Conservation (phyloP, 2,329 filamentous ascomycete species). For the Calonectria fujianensis region DNA sequence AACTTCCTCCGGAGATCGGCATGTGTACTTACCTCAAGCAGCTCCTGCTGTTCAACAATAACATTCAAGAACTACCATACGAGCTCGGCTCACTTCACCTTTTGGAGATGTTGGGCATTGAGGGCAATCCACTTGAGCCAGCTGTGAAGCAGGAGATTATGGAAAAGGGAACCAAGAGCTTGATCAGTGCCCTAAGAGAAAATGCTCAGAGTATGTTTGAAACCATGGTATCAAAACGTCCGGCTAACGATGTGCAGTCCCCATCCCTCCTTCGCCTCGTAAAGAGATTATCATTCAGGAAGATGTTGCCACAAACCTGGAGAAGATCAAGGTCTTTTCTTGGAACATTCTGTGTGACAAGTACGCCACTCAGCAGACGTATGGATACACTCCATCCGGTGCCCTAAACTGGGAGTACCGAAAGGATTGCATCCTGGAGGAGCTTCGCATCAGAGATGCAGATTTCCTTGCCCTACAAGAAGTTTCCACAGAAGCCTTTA, state of each 20-base stretch:
- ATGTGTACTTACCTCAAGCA: conserved; percentile 96
- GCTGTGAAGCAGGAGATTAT: conserved; percentile 87
- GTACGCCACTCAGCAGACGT: conserved; percentile 88
- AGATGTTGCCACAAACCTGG: conserved; percentile 74
- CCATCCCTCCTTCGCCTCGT: conserved; percentile 84
- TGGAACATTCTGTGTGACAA: conserved; percentile 98
- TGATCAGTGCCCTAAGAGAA: conserved; percentile 90
- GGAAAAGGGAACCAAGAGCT: conserved; percentile 89
- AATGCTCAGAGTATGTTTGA: conserved; percentile 84
- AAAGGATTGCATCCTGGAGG: conserved; percentile 86
- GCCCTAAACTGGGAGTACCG: conserved; percentile 93
- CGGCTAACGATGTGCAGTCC: conserved; percentile 72
- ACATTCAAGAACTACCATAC: conserved; percentile 86
- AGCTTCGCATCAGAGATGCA: conserved; percentile 85
- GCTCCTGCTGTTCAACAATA: conserved; percentile 92
- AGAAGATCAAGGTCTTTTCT: conserved; percentile 89
- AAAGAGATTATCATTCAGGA: conserved; percentile 86
- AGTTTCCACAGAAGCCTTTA: conserved; percentile 92
- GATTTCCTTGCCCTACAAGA: conserved; percentile 97
- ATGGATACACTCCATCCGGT: conserved; percentile 90
- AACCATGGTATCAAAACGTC: not conserved
- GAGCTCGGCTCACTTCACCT: conserved; percentile 93
- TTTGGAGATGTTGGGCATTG: conserved; percentile 91
- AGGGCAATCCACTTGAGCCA: conserved; percentile 89
- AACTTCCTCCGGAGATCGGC: conserved; percentile 91